Conservation (phyloP, 1,284 basidiomycete genomes). For the Austropuccinia psidii region DNA sequence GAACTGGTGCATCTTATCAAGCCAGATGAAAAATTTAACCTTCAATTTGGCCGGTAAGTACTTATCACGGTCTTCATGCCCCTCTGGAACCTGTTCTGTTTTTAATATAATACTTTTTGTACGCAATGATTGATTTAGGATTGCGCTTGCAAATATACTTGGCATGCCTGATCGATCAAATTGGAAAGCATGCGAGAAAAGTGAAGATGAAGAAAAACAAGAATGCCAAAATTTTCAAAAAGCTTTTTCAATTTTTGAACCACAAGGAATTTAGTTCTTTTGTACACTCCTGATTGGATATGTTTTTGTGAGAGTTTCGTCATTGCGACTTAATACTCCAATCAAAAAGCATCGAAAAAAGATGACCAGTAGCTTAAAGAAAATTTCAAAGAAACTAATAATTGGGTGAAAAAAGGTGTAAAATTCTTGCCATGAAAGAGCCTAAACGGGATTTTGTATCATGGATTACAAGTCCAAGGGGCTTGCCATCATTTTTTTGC, state of each 20-base stretch:
- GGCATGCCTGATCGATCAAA: conserved; percentile 68
- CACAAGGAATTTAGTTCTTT: no score
- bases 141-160: conserved; percentile 66
- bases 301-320: no score
- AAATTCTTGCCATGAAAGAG: no score
- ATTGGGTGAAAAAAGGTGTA: no score
- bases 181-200: conserved; percentile 72
- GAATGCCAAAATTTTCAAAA: conserved; percentile 73
- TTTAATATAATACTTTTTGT: conserved; percentile 13
- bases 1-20: conserved; percentile 76
- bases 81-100: background rate
- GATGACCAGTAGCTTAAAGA: no score
- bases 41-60: conserved; percentile 83
- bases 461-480: no score
- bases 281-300: no score
- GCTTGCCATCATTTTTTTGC: no score
- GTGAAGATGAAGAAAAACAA: conserved; percentile 65
- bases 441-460: no score
- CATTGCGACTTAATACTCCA: no score
- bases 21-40: conserved; percentile 65
- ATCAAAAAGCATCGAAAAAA: no score
- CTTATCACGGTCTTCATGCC: background rate
- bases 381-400: no score
- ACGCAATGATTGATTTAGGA: conserved; percentile 51
- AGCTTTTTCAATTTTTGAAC: conserved; percentile 67